Conservation (phyloP, 2,329 filamentous ascomycete species). For the Pseudogymnoascus pannorum region DNA sequence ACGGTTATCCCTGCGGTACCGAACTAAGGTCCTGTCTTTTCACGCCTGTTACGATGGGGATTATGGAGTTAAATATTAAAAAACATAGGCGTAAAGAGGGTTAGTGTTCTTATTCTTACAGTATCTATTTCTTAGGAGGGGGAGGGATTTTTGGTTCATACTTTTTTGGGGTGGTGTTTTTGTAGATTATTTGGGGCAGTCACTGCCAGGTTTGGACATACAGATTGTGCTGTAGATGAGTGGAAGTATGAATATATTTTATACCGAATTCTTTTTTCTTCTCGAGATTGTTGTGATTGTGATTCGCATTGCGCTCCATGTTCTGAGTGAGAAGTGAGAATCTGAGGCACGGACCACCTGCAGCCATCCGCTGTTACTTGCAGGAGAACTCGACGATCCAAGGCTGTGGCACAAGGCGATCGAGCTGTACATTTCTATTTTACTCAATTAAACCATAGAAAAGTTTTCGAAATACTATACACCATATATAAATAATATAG, state of each 20-base stretch:
- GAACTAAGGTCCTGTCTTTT: background rate
- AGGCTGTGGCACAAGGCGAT: background rate
- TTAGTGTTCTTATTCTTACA: background rate
- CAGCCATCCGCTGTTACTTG: no score
- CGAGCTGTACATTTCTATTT: background rate
- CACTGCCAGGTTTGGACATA: background rate
- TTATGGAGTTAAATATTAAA: background rate
- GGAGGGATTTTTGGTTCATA: background rate
- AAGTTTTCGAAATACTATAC: background rate
- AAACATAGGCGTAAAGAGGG: background rate
- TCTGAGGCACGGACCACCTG: background rate
- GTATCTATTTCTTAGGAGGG: background rate
- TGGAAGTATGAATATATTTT: background rate
- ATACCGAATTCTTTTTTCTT: background rate
- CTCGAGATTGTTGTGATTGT: background rate
- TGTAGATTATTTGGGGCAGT: background rate
- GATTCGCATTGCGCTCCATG: background rate
- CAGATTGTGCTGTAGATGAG: background rate
- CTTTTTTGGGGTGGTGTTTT: background rate
- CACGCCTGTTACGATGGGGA: background rate
- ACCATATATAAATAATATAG: background rate
- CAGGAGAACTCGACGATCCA: background rate
- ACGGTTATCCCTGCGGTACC: background rate
- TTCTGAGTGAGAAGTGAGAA: background rate
- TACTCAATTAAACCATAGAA: background rate